phyloP scores from a whole-genome alignment of 257 asterid species.

The Thymus quinquecostatus region DNA sequence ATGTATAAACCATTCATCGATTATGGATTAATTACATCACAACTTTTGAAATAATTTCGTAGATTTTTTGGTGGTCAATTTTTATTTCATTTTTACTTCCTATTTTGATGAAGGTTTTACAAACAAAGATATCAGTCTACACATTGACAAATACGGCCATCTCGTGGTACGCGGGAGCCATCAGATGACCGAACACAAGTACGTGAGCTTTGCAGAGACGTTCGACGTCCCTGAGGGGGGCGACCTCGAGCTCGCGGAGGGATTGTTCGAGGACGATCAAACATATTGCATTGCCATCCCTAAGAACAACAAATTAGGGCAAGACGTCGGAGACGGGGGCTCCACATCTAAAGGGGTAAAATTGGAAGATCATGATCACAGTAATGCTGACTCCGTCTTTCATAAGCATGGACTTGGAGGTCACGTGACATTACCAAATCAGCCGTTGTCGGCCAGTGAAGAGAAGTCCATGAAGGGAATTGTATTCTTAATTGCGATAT shows the following conservation, averaged over 20 bases:
- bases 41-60: no score
- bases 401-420: background rate
- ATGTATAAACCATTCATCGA: background rate
- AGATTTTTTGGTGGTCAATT: background rate
- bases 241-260: conserved; percentile 3
- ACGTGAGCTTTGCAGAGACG: conserved; percentile 9
- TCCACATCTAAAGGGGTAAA: background rate
- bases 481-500: background rate
- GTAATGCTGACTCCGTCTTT: background rate
- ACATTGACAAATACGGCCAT: conserved; percentile 44
- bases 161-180: conserved; percentile 43
- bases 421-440: background rate
- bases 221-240: background rate
- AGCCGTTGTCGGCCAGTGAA: background rate
- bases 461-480: background rate
- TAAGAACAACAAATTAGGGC: conserved; percentile 10
- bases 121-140: conserved; percentile 20
- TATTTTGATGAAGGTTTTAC: conserved; percentile 32
- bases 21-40: background rate
- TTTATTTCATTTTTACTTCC: no score
- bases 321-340: background rate
- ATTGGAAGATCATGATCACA: background rate
- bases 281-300: conserved; percentile 5
- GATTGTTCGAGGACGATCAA: conserved; percentile 4
- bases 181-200: conserved; percentile 17